Evolutionary conservation across 148 eudicot genomes (phyloP), one percentile per base, ranked within the genome.

Genomic region (Amaranthus cruentus): DNA sequence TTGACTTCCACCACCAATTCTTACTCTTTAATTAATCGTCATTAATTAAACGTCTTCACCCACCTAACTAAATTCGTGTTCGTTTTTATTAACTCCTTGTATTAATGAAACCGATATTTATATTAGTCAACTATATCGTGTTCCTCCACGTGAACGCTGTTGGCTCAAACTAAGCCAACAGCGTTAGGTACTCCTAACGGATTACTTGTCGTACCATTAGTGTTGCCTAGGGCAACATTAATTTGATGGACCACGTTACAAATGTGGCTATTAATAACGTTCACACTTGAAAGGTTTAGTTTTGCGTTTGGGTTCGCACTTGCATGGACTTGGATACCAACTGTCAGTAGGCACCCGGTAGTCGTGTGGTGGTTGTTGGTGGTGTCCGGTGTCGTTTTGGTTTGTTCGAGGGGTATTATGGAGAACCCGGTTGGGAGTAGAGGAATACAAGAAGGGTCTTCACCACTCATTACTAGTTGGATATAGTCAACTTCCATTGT

Each of bases 391-490:
- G 53, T 52, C 64, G 14, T 13, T 48, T 61, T 55, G 56, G 79
- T 44, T 9, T 62, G 64, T 10, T 65, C 80, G 5, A 76, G 48
- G 59, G 95, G 98, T 61, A 76, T 71, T 2, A 95, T 86, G 84
- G 91, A 83, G 78, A 95, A 95, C 2, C 99, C 99, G 12, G 87
- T 61, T 1, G 99, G 99, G 38, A 96, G 96, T 47, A 96, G 88
- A 47, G 97, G 91, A 21, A 96, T 92, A 80, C 86, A 83, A 14
- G 89, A 88, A 2, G 92, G 94, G 76, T 96, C 99, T 69, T 90
- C 92, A 38, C 92, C 96, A 68, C 77, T 88, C 94, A 96, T 96
- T 0, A 89, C 94, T 43, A 87, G 85, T 63, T 90, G 96, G 43
- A 96, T 83, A 64, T 90, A 85, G 9, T 96, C 97, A 3, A 96